phyloP scores from a whole-genome alignment of 1,284 basidiomycete species.

The Malassezia yamatoensis region DNA sequence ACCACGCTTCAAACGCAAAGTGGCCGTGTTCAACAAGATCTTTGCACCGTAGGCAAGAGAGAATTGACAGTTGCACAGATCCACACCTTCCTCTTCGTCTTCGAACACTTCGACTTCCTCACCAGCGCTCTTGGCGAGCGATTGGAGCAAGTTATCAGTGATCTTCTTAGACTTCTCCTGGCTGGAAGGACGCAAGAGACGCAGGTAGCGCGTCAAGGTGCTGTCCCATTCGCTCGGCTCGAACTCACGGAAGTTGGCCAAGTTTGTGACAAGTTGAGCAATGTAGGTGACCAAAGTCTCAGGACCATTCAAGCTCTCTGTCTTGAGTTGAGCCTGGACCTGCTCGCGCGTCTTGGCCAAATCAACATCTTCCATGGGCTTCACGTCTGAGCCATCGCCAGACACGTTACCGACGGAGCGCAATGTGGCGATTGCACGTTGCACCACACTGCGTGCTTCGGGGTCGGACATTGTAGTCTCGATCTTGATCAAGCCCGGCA shows the following conservation, averaged over 20 bases:
- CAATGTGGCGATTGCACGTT: conserved; percentile 47
- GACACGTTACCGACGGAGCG: conserved; percentile 43
- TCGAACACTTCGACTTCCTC: conserved; percentile 47
- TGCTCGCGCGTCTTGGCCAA: conserved; percentile 27
- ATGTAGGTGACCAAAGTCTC: conserved; percentile 36
- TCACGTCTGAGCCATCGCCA: conserved; percentile 45
- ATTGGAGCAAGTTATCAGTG: conserved; percentile 30
- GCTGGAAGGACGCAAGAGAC: conserved; percentile 39
- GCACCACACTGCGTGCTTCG: conserved; percentile 44
- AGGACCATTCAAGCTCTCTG: conserved; percentile 30
- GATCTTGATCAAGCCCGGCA: conserved; percentile 48
- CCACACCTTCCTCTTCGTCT: conserved; percentile 48
- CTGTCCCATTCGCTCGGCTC: conserved; percentile 47
- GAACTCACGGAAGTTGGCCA: conserved; percentile 47
- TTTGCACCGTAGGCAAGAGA: conserved; percentile 49
- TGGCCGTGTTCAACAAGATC: conserved; percentile 48
- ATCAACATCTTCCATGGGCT: conserved; percentile 44
- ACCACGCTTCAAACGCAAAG: conserved; percentile 47
- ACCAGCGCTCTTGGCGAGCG: conserved; percentile 42
- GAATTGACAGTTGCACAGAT: conserved; percentile 49
- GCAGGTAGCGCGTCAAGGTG: conserved; percentile 41
- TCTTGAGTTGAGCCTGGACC: conserved; percentile 35
- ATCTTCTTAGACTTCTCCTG: conserved; percentile 35
- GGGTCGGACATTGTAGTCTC: conserved; percentile 47
- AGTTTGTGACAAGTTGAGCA: conserved; percentile 41